Evolutionary conservation across 768 basidiomycete species (phyloP).

Genomic region (Phanerochaete carnosa): DNA sequence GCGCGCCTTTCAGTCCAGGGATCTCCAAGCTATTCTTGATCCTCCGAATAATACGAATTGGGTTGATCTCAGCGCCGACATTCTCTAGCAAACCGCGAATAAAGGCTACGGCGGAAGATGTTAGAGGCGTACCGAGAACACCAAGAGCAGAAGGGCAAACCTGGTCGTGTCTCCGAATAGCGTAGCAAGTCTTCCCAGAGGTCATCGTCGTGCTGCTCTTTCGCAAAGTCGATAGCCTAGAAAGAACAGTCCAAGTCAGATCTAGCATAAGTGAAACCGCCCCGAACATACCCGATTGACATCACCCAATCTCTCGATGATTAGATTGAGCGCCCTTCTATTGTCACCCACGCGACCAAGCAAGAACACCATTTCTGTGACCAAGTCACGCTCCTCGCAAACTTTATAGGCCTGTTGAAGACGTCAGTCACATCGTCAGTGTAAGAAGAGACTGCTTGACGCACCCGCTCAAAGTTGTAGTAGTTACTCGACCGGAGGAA

Average conservation of each 20-base stretch:
- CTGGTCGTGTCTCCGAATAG: constrained; percentile 91
- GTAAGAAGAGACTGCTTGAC: constrained; percentile 4
- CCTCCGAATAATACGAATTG: constrained; percentile 87
- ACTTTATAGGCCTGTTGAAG: constrained; percentile 72
- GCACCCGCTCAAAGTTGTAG: constrained; percentile 83
- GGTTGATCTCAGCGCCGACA: constrained; percentile 94
- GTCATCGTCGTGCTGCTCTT: constrained; percentile 94
- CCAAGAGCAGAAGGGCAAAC: constrained; percentile 46
- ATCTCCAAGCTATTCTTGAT: constrained; percentile 97
- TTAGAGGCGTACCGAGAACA: neutral
- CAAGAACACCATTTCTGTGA: constrained; percentile 96
- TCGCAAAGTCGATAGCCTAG: constrained; percentile 98
- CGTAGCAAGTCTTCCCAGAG: constrained; percentile 95
- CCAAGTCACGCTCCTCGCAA: constrained; percentile 81
- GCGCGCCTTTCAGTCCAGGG: constrained; percentile 87
- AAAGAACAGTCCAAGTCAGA: too few species aligned
- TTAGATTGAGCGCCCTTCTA: constrained; percentile 88
- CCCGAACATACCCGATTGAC: constrained; percentile 69
- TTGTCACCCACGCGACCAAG: constrained; percentile 98
- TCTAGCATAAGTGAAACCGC: too few species aligned
- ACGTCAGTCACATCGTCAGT: neutral
- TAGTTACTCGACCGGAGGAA: constrained; percentile 89
- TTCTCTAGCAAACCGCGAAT: constrained; percentile 95
- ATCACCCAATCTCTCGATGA: constrained; percentile 92
- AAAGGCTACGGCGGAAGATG: constrained; percentile 55